These are phyloP conservation scores for Botrytis fragariae DNA, from an alignment of 2,329 filamentous ascomycete species.

Conservation along the genomic window DNA sequence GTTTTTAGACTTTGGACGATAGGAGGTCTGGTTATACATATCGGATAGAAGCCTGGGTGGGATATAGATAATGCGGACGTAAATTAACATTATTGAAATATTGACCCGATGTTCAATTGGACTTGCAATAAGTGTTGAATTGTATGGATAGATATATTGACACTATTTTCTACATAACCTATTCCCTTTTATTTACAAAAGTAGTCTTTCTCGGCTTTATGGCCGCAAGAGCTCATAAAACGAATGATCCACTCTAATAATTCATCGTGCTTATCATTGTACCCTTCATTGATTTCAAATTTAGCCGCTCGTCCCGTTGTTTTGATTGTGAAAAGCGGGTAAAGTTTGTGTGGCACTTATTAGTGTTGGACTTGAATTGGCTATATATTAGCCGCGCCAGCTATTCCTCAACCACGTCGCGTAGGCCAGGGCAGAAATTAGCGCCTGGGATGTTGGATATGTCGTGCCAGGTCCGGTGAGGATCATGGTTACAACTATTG, in stretches of 20 bases:
- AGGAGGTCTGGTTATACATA: not conserved
- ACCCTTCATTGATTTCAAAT: not conserved
- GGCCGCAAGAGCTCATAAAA: too few species aligned
- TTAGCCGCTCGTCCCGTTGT: not conserved
- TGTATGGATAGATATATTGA: not conserved
- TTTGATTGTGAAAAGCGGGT: not conserved
- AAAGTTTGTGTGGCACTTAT: not conserved
- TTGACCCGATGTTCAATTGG: not conserved
- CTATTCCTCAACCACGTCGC: not conserved
- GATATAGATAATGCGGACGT: not conserved
- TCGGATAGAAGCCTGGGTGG: not conserved
- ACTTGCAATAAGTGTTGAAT: not conserved
- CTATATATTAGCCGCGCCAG: not conserved
- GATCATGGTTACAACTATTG: not conserved
- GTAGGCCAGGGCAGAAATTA: not conserved
- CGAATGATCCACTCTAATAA: too few species aligned
- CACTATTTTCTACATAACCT: not conserved
- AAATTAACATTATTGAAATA: not conserved
- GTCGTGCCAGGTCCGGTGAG: not conserved
- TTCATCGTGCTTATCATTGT: not conserved
- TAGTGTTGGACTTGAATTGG: not conserved
- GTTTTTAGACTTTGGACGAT: not conserved
- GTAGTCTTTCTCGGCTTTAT: too few species aligned
- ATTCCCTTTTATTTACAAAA: not conserved
- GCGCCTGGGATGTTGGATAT: not conserved